phyloP scores from a whole-genome alignment of 306 rosid species.

The Castanea mollissima region DNA sequence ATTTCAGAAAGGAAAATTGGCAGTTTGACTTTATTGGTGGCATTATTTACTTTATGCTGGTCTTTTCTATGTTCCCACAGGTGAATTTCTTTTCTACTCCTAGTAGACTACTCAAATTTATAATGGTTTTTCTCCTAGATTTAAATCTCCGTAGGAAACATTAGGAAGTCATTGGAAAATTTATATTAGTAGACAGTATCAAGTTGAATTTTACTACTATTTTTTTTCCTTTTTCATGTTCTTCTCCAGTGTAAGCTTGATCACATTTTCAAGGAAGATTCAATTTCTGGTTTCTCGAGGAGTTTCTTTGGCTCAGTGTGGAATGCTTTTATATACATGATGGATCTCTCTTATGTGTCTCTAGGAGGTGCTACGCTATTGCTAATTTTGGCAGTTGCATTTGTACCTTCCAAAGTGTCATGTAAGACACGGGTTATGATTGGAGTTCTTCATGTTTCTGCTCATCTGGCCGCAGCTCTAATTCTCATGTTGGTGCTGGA shows the following conservation, averaged over 20 bases:
- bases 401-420: conserved; percentile 83
- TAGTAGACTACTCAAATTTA: too few relatives aligned
- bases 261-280: conserved; percentile 75
- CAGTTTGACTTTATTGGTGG: conserved; percentile 98
- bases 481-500: conserved; percentile 87
- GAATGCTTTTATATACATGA: conserved; percentile 67
- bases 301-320: conserved; percentile 72
- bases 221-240: conserved; percentile 5
- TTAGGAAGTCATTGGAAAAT: too few relatives aligned
- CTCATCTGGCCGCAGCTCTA: conserved; percentile 81
- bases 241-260: conserved; percentile 72
- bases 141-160: too few relatives aligned
- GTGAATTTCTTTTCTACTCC: conserved; percentile 39
- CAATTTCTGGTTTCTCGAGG: conserved; percentile 65
- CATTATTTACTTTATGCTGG: conserved; percentile 78
- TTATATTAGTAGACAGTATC: too few relatives aligned
- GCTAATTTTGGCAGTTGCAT: conserved; percentile 57
- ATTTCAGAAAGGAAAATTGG: conserved; percentile 98
- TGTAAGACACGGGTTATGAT: conserved; percentile 60
- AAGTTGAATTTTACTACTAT: neutral
- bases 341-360: conserved; percentile 66
- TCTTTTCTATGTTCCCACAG: conserved; percentile 91
- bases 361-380: conserved; percentile 60
- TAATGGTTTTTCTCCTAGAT: too few relatives aligned
- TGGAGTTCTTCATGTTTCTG: conserved; percentile 85